phyloP scores from a whole-genome alignment of 164 flowering plant genomes.

The Hamamelis virginiana region DNA sequence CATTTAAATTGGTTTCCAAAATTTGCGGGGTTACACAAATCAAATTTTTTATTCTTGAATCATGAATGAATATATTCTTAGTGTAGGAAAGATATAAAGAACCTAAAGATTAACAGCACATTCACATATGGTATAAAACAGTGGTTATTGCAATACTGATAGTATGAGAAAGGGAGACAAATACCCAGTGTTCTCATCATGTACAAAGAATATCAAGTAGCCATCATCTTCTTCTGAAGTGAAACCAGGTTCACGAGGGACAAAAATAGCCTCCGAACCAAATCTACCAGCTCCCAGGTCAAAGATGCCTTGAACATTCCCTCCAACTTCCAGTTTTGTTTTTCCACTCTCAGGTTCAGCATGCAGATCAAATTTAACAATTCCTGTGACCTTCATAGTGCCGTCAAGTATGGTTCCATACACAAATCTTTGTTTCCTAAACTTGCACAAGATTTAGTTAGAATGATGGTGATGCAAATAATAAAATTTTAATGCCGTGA shows the following conservation, averaged over 20 bases:
- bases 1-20: no score
- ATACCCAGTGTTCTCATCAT: conserved; percentile 91
- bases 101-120: no score
- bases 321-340: conserved; percentile 79
- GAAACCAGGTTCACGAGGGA: conserved; percentile 70
- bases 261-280: conserved; percentile 95
- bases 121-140: not conserved
- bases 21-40: no score
- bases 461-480: no score
- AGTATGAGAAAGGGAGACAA: conserved; percentile 10
- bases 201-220: conserved; percentile 81
- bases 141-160: not conserved
- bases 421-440: conserved; percentile 85
- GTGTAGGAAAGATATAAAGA: no score
- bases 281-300: conserved; percentile 80
- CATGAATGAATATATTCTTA: no score
- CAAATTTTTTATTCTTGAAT: no score
- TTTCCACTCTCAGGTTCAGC: conserved; percentile 74
- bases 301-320: conserved; percentile 78
- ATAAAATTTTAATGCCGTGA: no score
- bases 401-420: conserved; percentile 76
- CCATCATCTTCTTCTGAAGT: conserved; percentile 95
- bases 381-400: conserved; percentile 76
- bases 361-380: conserved; percentile 86
- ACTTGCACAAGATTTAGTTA: conserved; percentile 6